Percentiles rank a stretch among this genome's conserved stretches.
Conservation (phyloP, 2,329 filamentous ascomycete genomes). For the Talaromyces sp. region DNA sequence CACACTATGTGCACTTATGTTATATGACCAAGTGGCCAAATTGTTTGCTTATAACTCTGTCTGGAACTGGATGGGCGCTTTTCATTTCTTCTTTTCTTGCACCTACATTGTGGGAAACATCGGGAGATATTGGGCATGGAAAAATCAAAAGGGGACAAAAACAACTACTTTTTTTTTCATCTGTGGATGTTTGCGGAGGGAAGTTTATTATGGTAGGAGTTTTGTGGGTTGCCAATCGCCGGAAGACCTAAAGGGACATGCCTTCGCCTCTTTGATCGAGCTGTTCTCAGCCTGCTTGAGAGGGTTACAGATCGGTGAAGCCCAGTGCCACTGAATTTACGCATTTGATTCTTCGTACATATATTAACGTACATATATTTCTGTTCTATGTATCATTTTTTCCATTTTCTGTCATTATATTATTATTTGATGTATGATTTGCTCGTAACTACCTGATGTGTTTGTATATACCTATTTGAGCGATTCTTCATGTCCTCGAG, state of each 20-base stretch:
- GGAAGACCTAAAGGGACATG: neutral
- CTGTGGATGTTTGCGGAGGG: neutral
- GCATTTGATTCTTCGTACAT: constrained; percentile 2
- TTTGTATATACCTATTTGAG: neutral
- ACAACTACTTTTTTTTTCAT: neutral
- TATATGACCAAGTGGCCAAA: neutral
- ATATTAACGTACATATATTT: constrained; percentile 4
- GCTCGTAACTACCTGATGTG: neutral
- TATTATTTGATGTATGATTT: neutral
- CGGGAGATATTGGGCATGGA: neutral
- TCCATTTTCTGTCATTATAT: neutral
- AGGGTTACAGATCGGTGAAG: neutral
- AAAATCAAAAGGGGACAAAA: neutral
- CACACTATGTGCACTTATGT: constrained; percentile 9
- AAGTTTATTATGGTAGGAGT: neutral
- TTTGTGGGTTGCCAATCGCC: neutral
- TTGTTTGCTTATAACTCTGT: neutral
- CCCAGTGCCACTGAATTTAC: neutral
- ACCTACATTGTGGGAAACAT: neutral
- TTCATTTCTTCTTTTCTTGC: neutral
- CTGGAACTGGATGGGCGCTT: neutral
- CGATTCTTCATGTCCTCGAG: neutral
- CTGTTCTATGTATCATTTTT: neutral
- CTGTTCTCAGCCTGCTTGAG: neutral
- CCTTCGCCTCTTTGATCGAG: neutral